These are phyloP conservation scores for Cladosporium sp. DNA, from an alignment of 2,329 filamentous ascomycete species.

Conservation along the genomic window DNA sequence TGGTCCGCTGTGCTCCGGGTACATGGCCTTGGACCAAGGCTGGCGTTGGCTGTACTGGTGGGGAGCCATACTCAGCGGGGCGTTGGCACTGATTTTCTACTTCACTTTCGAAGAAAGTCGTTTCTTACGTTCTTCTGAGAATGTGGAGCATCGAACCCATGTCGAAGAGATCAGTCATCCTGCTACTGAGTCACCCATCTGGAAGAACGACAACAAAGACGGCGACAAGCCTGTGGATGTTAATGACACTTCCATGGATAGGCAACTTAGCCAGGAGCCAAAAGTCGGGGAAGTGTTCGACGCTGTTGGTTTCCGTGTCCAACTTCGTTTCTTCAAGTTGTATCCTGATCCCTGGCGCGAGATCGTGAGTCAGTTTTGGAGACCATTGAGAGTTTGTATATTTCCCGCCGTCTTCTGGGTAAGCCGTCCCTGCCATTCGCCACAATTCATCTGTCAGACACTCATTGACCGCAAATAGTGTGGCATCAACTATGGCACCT, in stretches of 20 bases:
- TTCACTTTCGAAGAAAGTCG: constrained; percentile 44
- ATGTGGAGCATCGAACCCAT: not conserved
- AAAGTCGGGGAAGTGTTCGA: constrained; percentile 13
- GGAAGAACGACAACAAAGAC: not conserved
- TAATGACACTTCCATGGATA: not conserved
- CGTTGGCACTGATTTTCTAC: constrained; percentile 35
- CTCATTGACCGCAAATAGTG: not conserved
- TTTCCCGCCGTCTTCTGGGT: constrained; percentile 6
- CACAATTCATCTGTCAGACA: too few species aligned
- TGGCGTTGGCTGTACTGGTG: constrained; percentile 49
- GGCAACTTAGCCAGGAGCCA: not conserved
- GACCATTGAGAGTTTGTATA: constrained; percentile 2
- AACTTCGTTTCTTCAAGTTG: constrained; percentile 52
- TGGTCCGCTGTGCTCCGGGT: constrained; percentile 38
- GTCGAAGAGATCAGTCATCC: not conserved
- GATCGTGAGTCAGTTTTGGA: constrained; percentile 6
- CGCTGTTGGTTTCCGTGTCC: constrained; percentile 19
- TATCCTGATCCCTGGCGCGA: constrained; percentile 28
- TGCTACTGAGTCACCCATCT: not conserved
- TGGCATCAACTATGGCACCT: constrained; percentile 1
- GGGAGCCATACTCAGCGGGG: constrained; percentile 37
- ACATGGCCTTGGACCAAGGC: constrained; percentile 38
- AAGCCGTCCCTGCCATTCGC: not conserved
- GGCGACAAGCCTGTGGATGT: not conserved
- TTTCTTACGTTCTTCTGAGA: constrained; percentile 14